Conservation (phyloP, 768 basidiomycete species). For the Kondoa subrosea region DNA sequence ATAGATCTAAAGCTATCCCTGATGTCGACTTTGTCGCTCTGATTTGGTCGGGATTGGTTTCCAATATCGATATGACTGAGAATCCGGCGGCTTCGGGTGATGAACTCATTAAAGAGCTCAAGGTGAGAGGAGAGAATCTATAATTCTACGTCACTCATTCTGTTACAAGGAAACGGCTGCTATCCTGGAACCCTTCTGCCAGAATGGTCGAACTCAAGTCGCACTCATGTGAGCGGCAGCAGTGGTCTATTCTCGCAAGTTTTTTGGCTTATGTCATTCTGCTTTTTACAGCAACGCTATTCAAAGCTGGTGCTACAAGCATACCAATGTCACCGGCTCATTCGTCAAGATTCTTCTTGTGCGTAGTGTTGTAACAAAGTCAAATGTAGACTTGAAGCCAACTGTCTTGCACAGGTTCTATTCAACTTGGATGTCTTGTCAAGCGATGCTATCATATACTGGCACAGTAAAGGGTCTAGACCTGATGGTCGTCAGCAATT, state of each 20-base stretch:
- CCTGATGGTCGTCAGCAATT: conserved; percentile 90
- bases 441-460: conserved; percentile 92
- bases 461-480: conserved; percentile 93
- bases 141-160: neutral
- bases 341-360: conserved; percentile 92
- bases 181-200: conserved; percentile 77
- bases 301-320: conserved; percentile 90
- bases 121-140: conserved; percentile 40
- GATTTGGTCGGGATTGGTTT: conserved; percentile 84
- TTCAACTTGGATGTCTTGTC: conserved; percentile 93
- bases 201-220: conserved; percentile 74
- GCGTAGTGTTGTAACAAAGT: conserved; percentile 11
- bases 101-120: conserved; percentile 70
- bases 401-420: conserved; percentile 46
- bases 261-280: neutral
- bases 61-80: conserved; percentile 44
- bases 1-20: conserved; percentile 59
- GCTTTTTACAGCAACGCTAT: conserved; percentile 51
- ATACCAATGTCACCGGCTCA: conserved; percentile 81
- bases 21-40: conserved; percentile 69
- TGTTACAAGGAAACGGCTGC: conserved; percentile 30
- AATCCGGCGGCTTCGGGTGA: conserved; percentile 64
- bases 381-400: neutral
- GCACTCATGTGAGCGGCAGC: conserved; percentile 47
- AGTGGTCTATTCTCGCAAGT: neutral